Percentiles rank a stretch among this genome's conserved stretches.
phyloP scores from a whole-genome alignment of 805 yeast species.

The Schwanniomyces pseudopolymorphus region DNA sequence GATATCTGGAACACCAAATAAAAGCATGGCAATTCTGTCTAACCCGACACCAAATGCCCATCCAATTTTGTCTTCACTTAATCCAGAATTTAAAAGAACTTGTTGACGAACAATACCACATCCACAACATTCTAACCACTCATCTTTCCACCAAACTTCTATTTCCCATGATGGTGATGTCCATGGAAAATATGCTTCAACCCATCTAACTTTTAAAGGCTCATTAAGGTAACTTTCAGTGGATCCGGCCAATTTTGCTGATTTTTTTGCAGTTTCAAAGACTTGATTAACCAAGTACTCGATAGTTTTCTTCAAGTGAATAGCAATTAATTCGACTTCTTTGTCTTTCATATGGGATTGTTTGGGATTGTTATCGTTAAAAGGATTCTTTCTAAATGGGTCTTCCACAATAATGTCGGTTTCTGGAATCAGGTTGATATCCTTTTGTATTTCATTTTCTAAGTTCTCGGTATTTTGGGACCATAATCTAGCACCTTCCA shows the following conservation, averaged over 20 bases:
- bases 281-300: constrained; percentile 82
- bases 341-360: constrained; percentile 70
- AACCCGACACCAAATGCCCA: constrained; percentile 99
- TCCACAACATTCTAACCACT: constrained; percentile 97
- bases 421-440: constrained; percentile 63
- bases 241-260: constrained; percentile 61
- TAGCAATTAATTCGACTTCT: constrained; percentile 68
- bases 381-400: constrained; percentile 47
- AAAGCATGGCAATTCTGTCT: constrained; percentile 92
- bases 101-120: constrained; percentile 86
- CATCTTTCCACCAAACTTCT: constrained; percentile 98
- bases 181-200: constrained; percentile 96
- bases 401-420: constrained; percentile 78
- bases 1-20: constrained; percentile 94
- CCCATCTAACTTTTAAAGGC: constrained; percentile 89
- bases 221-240: constrained; percentile 58
- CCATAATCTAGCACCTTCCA: constrained; percentile 97
- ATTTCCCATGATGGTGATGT: constrained; percentile 98
- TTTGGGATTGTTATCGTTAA: constrained; percentile 68
- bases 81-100: constrained; percentile 72
- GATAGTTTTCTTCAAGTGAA: constrained; percentile 81
- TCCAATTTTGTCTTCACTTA: constrained; percentile 61
- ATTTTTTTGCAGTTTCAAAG: constrained; percentile 66
- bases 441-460: constrained; percentile 37
- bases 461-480: constrained; percentile 49